Evolutionary conservation across 176 grass and related monocot genomes (phyloP), one percentile per base, ranked within the genome.

Genomic region (Tuctoria greenei): DNA sequence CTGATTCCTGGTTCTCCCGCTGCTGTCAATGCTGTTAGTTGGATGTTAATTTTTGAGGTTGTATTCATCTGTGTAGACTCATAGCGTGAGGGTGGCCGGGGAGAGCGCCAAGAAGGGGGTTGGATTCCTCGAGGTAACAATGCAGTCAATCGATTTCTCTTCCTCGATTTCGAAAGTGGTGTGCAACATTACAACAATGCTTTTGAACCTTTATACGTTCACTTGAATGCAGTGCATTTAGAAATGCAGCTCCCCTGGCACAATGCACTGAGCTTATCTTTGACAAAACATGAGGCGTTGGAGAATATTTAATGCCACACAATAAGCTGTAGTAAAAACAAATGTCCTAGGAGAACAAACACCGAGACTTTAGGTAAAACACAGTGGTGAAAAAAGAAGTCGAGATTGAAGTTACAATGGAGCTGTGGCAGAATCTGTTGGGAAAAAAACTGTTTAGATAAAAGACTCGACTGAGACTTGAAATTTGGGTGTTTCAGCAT

Each of bases 51-150:
- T 14, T 83, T 76, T 71, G 7, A 7, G 71, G 14, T 44, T 45
- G 7, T 68, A 0, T 66, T 79, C 3, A 4, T n/a, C 3, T 64
- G 42, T 82, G 15, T 62, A 96, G 88, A 98, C 91, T 18, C 95
- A 98, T 46, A 89, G 95, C 20, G 71, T 99, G 28, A 74, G 95
- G 51, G 77, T 82, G 26, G 80, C 56, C 4, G 79, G 88, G 26
- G 80, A 90, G 67, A 39, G 79, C 61, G 80, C 78, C 52, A 90
- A 73, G 73, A 91, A 83, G 67, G 89, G 78, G 40, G 69, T 95
- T 74, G 77, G 87, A 40, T 99, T 99, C 64, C 51, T 95, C 15
- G 87, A 95, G 89, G 92, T 96, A 71, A 66, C 62, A 7, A n/a
- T 64, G 24, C 44, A 2, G 15, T 37, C 6, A 4, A 10, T 61